Conservation (phyloP, 108 stramenopile species). For the Cylindrotheca fusiformis region DNA sequence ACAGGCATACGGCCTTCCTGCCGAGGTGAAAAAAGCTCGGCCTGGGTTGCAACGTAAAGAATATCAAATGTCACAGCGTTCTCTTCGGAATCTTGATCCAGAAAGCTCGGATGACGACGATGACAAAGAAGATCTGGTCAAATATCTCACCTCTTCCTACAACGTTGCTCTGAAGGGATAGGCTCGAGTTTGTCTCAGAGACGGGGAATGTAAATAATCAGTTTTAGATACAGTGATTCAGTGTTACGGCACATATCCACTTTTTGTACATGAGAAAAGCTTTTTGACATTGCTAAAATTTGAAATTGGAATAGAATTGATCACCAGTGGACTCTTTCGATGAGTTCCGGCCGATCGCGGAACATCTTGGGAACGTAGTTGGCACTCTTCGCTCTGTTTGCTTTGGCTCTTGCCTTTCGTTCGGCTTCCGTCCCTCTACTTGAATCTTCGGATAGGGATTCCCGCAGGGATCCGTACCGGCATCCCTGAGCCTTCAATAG, state of each 20-base stretch:
- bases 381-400: background rate
- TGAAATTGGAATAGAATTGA: too few species aligned
- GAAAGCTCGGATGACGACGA: background rate
- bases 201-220: too few species aligned
- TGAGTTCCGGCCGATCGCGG: background rate
- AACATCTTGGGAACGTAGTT: background rate
- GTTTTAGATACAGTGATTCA: too few species aligned
- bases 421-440: background rate
- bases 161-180: too few species aligned
- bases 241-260: too few species aligned
- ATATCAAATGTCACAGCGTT: background rate
- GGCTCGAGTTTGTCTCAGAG: too few species aligned
- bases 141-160: too few species aligned
- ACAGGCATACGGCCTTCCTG: background rate
- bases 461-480: constrained; percentile 5
- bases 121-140: background rate
- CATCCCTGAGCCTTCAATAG: constrained; percentile 17
- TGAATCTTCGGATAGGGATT: background rate
- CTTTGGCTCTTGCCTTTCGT: background rate
- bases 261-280: too few species aligned
- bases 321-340: background rate
- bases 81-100: background rate
- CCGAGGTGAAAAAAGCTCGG: background rate
- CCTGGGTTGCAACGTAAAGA: background rate
- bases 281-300: too few species aligned